A percentile compares a stretch with the other conserved stretches of the same genome.
These are phyloP conservation scores for Lenzites betulinus DNA, from an alignment of 768 basidiomycete species.

Conservation along the genomic window DNA sequence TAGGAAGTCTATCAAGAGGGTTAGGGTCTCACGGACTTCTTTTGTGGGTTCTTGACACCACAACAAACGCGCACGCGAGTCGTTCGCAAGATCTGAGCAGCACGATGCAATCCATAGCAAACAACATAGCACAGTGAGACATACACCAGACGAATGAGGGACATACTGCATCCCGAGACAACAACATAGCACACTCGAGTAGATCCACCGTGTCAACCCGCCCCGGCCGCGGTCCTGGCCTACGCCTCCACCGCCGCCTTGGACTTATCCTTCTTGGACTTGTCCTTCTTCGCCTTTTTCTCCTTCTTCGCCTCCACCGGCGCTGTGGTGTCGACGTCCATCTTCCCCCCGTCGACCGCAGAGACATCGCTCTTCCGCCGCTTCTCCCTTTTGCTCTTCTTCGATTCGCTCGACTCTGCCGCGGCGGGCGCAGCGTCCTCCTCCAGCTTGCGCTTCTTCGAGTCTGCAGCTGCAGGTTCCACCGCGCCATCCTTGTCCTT, in stretches of 20 bases:
- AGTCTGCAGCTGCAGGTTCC: slow-evolving; percentile 11
- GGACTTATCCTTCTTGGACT: slow-evolving; percentile 28
- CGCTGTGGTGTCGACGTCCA: slow-evolving; percentile 10
- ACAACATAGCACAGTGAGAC: slow-evolving; percentile 3
- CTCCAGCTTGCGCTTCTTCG: slow-evolving; percentile 40
- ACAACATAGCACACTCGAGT: not conserved
- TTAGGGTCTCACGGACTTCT: not conserved
- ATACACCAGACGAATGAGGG: not conserved
- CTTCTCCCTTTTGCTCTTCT: slow-evolving; percentile 24
- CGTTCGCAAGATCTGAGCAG: not conserved
- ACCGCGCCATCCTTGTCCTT: slow-evolving; percentile 23
- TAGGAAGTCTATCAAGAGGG: not conserved
- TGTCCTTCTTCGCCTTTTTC: slow-evolving; percentile 35
- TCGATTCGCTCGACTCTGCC: slow-evolving; percentile 28
- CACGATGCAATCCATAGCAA: slow-evolving; percentile 3
- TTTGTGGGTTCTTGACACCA: not conserved
- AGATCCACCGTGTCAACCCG: slow-evolving; percentile 23
- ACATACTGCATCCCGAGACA: slow-evolving; percentile 7
- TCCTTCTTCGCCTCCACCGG: slow-evolving; percentile 29
- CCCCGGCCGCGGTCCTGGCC: too few species aligned
- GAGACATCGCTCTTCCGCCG: slow-evolving; percentile 24
- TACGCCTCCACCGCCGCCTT: slow-evolving; percentile 13
- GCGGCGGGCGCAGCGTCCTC: slow-evolving; percentile 12
- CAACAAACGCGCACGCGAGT: too few species aligned
- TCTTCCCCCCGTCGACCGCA: slow-evolving; percentile 11